phyloP scores from a whole-genome alignment of 345 rosid genomes.

The Murraya koenigii region DNA sequence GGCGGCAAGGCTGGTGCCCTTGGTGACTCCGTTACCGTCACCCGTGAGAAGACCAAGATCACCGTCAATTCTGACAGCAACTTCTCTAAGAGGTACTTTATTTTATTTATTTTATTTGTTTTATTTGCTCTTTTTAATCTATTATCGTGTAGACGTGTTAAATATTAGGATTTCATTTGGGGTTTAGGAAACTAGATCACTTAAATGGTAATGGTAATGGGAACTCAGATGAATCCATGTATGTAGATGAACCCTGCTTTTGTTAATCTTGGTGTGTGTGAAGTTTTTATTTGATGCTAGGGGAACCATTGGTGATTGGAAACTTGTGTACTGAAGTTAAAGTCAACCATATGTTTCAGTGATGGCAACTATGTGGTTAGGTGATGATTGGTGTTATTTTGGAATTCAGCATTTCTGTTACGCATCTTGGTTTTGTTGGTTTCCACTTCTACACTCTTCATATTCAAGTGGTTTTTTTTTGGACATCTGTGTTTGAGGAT shows the following conservation, averaged over 20 bases:
- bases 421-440: not conserved
- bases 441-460: not conserved
- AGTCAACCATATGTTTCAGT: not conserved
- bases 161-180: not conserved
- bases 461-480: not conserved
- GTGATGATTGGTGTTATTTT: not conserved
- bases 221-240: not conserved
- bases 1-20: slow-evolving; percentile 85
- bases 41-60: slow-evolving; percentile 51
- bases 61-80: slow-evolving; percentile 52
- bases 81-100: slow-evolving; percentile 65
- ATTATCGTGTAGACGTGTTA: not conserved
- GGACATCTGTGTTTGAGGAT: not conserved
- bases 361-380: not conserved
- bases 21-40: slow-evolving; percentile 52
- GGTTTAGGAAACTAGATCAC: slow-evolving; percentile 1
- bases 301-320: not conserved
- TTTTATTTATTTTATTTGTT: not conserved
- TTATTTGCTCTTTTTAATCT: not conserved
- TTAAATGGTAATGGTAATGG: not conserved
- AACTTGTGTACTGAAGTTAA: not conserved
- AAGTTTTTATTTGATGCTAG: not conserved
- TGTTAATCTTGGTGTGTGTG: not conserved
- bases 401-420: not conserved
- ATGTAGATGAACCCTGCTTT: not conserved